Base-by-base conservation (phyloP, 306 rosid species). In the Argentina anserina region DNA sequence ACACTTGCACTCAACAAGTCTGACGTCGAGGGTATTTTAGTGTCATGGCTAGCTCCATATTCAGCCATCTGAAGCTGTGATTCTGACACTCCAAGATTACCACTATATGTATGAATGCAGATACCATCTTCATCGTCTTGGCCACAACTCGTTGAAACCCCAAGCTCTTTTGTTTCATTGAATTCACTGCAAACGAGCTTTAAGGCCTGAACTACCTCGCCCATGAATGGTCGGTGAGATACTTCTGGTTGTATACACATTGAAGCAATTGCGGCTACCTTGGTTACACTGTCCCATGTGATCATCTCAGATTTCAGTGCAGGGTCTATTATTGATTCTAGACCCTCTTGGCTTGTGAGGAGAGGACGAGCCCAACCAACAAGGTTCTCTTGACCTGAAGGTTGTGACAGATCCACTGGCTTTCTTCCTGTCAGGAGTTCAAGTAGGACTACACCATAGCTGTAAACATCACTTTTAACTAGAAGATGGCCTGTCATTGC, bases 401-500 rank as follows among this genome's bases (percentile, higher is more conserved):
- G 97, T 67, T 89, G 96, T 33, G 89, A 88, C 66, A 89, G 83
- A 79, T 94, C 97, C 62, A 94, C 99, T 0, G 99, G 99, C 81
- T 94, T 94, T 82, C 96, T 85, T 79, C 99, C 99, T 0, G 97
- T 89, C 37, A 94, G 83, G 39, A 94, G 90, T 90, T 94, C 99
- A 13, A 94, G 93, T 64, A 94, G 96, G 45, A 94, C 99, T 34
- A 94, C 99, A 29, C 99, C 99, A 36, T 94, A 94, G 86, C 99
- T 94, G 81, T 94, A 94, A 29, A 94, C 99, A 20, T 94, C 99
- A 77, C 99, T 94, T 81, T 94, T 94, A 76, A 91, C 99, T 28
- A 94, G 90, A 72, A 94, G 93, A 76, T 94, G 97, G 50, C 99
- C 99, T 0, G 99, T 94, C 99, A 94, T 94, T 70, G 99, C 99